Conservation (phyloP, 2,329 filamentous ascomycete genomes). For the Cordyceps fumosorosea region DNA sequence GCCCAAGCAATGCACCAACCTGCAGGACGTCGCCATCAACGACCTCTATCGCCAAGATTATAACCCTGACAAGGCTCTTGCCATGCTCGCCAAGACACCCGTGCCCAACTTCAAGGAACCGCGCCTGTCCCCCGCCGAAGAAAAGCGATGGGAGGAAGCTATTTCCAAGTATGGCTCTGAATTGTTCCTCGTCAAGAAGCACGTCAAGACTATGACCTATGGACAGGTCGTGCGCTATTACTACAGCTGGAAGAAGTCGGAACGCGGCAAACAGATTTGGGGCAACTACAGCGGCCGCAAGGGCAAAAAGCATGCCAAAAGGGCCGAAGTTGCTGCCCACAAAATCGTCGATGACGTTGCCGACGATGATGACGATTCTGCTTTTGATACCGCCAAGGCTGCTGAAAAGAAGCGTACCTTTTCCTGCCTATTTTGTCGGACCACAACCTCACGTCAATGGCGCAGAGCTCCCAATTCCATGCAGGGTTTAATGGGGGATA, state of each 20-base stretch:
- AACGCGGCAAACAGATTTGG: conserved; percentile 81
- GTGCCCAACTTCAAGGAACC: conserved; percentile 77
- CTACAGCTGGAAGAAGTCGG: conserved; percentile 96
- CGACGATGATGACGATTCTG: conserved; percentile 88
- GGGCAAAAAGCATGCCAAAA: conserved; percentile 79
- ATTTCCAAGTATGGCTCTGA: conserved; percentile 89
- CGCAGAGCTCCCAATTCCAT: conserved; percentile 75
- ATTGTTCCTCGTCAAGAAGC: conserved; percentile 71
- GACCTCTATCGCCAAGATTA: conserved; percentile 67
- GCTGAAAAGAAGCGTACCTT: conserved; percentile 72
- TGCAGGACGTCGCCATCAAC: conserved; percentile 75
- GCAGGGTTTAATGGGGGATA: conserved; percentile 62
- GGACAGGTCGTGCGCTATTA: conserved; percentile 85
- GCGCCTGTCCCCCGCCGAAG: conserved; percentile 66
- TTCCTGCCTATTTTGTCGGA: conserved; percentile 87
- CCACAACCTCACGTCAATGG: conserved; percentile 80
- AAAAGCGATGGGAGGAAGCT: conserved; percentile 87
- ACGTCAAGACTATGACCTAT: conserved; percentile 76
- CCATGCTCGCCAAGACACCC: conserved; percentile 61
- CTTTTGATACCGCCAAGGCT: conserved; percentile 87
- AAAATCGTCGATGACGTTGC: conserved; percentile 90
- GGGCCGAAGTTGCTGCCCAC: conserved; percentile 59
- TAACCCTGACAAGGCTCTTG: conserved; percentile 62
- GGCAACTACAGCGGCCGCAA: conserved; percentile 81
- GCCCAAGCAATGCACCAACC: conserved; percentile 71